Percentiles rank a stretch among this genome's conserved stretches.
These are phyloP conservation scores for Gossypium gossypioides DNA, from an alignment of 441 rosid genomes.

Conservation along the genomic window DNA sequence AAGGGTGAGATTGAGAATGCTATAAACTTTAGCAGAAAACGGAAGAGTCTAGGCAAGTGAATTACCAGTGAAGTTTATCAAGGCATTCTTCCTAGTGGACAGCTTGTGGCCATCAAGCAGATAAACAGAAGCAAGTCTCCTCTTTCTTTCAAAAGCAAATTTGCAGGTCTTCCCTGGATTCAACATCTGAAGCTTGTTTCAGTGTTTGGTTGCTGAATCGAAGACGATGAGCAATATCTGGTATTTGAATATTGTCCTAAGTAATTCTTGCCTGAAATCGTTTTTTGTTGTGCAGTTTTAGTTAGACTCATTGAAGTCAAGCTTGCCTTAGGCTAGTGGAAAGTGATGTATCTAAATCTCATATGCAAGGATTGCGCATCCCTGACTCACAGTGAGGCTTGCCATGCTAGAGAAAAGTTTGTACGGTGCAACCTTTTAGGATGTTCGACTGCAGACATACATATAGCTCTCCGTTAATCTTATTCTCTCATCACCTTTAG, in stretches of 20 bases:
- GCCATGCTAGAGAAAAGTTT: background rate
- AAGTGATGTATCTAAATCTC: background rate
- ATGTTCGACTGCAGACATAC: no score
- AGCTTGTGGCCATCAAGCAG: constrained; percentile 53
- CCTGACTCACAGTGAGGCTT: background rate
- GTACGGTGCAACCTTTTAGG: background rate
- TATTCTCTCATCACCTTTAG: background rate
- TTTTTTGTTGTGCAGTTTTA: background rate
- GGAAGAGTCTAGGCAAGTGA: constrained; percentile 38
- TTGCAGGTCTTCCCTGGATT: constrained; percentile 50
- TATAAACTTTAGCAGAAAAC: constrained; percentile 23
- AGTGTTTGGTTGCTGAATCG: constrained; percentile 45
- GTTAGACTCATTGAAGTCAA: background rate
- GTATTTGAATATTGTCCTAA: constrained; percentile 51
- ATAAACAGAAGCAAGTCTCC: constrained; percentile 29
- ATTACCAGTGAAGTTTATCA: constrained; percentile 50
- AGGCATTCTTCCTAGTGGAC: constrained; percentile 59
- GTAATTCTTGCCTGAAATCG: constrained; percentile 16
- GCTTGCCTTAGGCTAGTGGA: background rate
- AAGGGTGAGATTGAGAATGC: constrained; percentile 52
- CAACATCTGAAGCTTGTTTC: constrained; percentile 54
- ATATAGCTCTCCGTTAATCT: background rate
- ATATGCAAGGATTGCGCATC: background rate
- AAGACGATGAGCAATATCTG: constrained; percentile 46
- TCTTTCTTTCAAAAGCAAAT: constrained; percentile 45